A percentile compares a stretch with the other conserved stretches of the same genome.
phyloP scores from a whole-genome alignment of 352 stramenopile genomes.

The Globisporangium echinulatum region DNA sequence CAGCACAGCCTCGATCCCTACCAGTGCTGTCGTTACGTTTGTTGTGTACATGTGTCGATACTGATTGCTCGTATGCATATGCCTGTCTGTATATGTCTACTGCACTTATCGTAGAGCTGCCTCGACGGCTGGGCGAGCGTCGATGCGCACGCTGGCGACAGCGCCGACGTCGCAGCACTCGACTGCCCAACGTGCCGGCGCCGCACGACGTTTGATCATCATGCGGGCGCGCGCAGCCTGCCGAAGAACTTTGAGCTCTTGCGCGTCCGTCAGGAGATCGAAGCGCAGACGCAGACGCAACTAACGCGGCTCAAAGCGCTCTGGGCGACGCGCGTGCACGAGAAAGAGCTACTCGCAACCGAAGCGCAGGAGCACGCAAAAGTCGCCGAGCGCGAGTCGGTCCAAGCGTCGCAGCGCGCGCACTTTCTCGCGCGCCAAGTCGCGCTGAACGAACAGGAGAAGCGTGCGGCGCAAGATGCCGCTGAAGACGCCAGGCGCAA shows the following conservation, averaged over 20 bases:
- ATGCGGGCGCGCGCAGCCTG: slow-evolving; percentile 39
- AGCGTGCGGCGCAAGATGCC: slow-evolving; percentile 57
- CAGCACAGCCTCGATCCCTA: neutral
- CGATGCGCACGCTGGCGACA: slow-evolving; percentile 17
- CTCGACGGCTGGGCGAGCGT: slow-evolving; percentile 55
- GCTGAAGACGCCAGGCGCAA: slow-evolving; percentile 56
- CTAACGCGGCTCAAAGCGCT: slow-evolving; percentile 37
- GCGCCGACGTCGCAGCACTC: slow-evolving; percentile 26
- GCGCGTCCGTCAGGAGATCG: slow-evolving; percentile 79
- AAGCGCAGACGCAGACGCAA: slow-evolving; percentile 57
- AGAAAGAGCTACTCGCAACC: slow-evolving; percentile 67
- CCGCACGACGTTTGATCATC: slow-evolving; percentile 38
- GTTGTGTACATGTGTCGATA: neutral
- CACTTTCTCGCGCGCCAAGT: slow-evolving; percentile 69
- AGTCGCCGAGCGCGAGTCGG: slow-evolving; percentile 65
- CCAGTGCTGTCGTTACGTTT: neutral
- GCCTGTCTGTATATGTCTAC: slow-evolving; percentile 1
- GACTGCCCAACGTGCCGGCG: slow-evolving; percentile 73
- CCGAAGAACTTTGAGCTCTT: slow-evolving; percentile 85
- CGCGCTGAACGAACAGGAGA: slow-evolving; percentile 81
- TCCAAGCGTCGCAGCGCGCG: slow-evolving; percentile 59
- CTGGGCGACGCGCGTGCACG: slow-evolving; percentile 54
- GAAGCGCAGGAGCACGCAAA: slow-evolving; percentile 70
- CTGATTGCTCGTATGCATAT: slow-evolving; percentile 1
- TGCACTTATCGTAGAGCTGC: slow-evolving; percentile 29